These are phyloP conservation scores for Saccharomycopsis sp. DNA, from an alignment of 805 yeast species.

Conservation along the genomic window DNA sequence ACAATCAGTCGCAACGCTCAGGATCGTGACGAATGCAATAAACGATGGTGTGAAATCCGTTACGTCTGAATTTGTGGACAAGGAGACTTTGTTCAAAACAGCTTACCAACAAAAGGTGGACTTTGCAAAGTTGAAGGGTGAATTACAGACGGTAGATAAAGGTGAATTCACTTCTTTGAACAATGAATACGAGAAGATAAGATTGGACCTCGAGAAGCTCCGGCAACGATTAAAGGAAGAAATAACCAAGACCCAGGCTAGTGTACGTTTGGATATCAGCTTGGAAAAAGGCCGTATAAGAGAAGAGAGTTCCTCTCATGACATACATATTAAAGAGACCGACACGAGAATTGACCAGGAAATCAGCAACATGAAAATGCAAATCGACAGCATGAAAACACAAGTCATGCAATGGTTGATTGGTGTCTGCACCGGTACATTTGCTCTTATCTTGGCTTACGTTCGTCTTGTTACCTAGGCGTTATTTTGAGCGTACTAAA, in stretches of 20 bases:
- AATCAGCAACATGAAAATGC: conserved; percentile 88
- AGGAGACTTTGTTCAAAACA: conserved; percentile 73
- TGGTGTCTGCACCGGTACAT: conserved; percentile 97
- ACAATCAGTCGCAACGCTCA: conserved; percentile 77
- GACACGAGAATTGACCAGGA: conserved; percentile 95
- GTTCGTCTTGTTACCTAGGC: conserved; percentile 64
- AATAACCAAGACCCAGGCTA: conserved; percentile 81
- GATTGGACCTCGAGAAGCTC: conserved; percentile 79
- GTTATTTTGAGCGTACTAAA: background rate
- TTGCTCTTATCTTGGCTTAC: conserved; percentile 88
- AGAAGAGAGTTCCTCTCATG: conserved; percentile 90
- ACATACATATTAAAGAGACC: conserved; percentile 88
- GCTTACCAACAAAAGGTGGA: conserved; percentile 96
- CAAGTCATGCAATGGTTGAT: conserved; percentile 98
- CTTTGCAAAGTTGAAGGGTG: conserved; percentile 90
- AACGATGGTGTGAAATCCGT: conserved; percentile 74
- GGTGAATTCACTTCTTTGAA: conserved; percentile 76
- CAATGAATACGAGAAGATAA: conserved; percentile 80
- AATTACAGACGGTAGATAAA: conserved; percentile 79
- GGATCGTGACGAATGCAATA: conserved; percentile 64
- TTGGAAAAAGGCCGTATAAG: conserved; percentile 93
- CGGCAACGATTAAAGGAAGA: conserved; percentile 84
- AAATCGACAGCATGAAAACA: conserved; percentile 89
- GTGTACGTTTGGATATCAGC: conserved; percentile 84
- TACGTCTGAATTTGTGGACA: conserved; percentile 72